These are phyloP conservation scores for Talaromyces sp. DNA, from an alignment of 2,329 filamentous ascomycete species.

Conservation along the genomic window DNA sequence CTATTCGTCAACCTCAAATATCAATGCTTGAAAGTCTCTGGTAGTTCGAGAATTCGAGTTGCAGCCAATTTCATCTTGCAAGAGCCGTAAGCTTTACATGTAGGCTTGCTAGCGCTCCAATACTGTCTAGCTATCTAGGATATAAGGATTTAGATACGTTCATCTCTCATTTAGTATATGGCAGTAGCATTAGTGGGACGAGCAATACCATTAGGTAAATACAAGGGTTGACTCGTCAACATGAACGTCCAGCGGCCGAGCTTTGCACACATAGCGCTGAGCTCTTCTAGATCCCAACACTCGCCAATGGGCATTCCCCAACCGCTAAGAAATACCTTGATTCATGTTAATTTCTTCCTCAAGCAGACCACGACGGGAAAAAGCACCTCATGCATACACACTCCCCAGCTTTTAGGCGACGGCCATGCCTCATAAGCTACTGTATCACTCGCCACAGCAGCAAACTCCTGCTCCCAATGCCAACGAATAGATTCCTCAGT, in stretches of 20 bases:
- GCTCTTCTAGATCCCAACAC: constrained; percentile 39
- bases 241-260: constrained; percentile 45
- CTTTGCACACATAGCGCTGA: constrained; percentile 33
- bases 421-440: constrained; percentile 51
- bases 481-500: constrained; percentile 49
- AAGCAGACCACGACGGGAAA: background rate
- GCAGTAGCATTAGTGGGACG: constrained; percentile 27
- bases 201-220: constrained; percentile 26
- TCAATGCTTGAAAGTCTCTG: too few relatives aligned
- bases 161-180: constrained; percentile 22
- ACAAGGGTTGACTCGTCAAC: constrained; percentile 37
- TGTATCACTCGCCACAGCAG: constrained; percentile 55
- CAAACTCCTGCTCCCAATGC: constrained; percentile 57
- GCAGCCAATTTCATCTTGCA: too few relatives aligned
- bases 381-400: constrained; percentile 22
- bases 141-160: background rate
- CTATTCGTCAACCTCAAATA: too few relatives aligned
- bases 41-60: too few relatives aligned
- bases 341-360: background rate
- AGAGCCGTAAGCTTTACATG: background rate
- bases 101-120: background rate
- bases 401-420: constrained; percentile 19
- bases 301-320: constrained; percentile 47
- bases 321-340: constrained; percentile 34
- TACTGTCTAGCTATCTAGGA: background rate